Percentiles rank a stretch among this genome's conserved stretches.
Conservation (phyloP, 2,329 filamentous ascomycete genomes). For the Colletotrichum horii region DNA sequence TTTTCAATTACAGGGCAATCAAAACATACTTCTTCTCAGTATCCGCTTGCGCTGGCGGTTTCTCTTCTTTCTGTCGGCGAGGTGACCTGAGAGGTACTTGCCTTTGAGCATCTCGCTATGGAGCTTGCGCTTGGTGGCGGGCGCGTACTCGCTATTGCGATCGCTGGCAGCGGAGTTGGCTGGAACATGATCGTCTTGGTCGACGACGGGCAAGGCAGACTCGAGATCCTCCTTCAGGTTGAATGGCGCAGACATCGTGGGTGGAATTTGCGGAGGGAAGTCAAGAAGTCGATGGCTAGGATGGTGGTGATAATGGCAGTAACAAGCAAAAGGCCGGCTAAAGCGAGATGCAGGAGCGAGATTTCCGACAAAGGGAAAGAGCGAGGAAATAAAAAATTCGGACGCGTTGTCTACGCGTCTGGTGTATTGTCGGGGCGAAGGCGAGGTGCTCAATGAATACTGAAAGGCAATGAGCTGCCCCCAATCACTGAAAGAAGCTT, state of each 20-base stretch:
- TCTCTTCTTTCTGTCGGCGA: neutral
- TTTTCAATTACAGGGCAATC: no score
- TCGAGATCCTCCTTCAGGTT: neutral
- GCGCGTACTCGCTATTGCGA: neutral
- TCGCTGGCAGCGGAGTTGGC: neutral
- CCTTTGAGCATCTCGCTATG: fast-evolving
- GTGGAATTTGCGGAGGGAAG: fast-evolving
- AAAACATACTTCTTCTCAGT: neutral
- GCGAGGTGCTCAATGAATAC: neutral
- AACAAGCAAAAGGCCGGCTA: fast-evolving
- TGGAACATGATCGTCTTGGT: neutral
- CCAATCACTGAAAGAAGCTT: neutral
- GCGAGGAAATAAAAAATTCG: fast-evolving
- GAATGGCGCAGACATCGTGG: neutral
- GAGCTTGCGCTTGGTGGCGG: neutral
- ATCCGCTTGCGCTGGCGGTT: neutral
- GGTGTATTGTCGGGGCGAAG: neutral
- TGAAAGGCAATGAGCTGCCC: neutral
- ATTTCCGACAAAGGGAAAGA: neutral
- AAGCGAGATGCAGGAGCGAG: neutral
- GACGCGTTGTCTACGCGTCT: neutral
- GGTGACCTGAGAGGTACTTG: neutral
- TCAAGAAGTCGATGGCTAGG: fast-evolving
- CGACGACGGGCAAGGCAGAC: neutral
- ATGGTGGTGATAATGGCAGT: neutral